These are phyloP conservation scores for Chenopodium formosanum DNA, from an alignment of 148 eudicot genomes.

Conservation along the genomic window DNA sequence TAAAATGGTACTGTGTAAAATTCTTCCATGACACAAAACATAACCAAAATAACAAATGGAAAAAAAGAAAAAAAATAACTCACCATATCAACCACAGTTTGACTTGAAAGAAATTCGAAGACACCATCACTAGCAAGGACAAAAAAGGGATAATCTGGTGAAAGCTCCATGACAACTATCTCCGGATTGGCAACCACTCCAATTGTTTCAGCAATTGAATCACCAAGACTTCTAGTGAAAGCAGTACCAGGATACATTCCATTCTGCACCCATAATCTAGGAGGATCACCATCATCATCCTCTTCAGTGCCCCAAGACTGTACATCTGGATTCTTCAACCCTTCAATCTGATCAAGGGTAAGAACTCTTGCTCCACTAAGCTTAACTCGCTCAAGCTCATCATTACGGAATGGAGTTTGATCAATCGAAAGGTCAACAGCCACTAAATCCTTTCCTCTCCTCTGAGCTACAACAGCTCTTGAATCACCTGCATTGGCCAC, in stretches of 20 bases:
- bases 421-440: slow-evolving; percentile 87
- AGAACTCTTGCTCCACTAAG: slow-evolving; percentile 94
- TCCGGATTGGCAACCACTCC: slow-evolving; percentile 95
- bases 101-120: slow-evolving; percentile 95
- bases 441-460: slow-evolving; percentile 70
- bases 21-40: not conserved
- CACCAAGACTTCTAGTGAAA: slow-evolving; percentile 92
- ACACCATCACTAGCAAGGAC: slow-evolving; percentile 99
- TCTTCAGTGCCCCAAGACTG: slow-evolving; percentile 99
- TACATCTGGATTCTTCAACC: slow-evolving; percentile 82
- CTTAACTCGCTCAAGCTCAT: slow-evolving; percentile 90
- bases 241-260: slow-evolving; percentile 99
- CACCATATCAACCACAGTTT: slow-evolving; percentile 97
- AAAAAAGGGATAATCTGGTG: slow-evolving; percentile 79
- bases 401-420: slow-evolving; percentile 87
- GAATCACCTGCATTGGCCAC: slow-evolving; percentile 95
- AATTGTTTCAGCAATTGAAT: slow-evolving; percentile 91
- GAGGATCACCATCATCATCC: slow-evolving; percentile 98
- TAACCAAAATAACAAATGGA: not conserved
- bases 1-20: not conserved
- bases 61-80: slow-evolving; percentile 22
- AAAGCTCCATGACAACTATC: slow-evolving; percentile 81
- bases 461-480: slow-evolving; percentile 89
- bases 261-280: slow-evolving; percentile 91
- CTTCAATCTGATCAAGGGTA: slow-evolving; percentile 99